Base-by-base conservation (phyloP, 108 stramenopile genomes). In the Skeletonema menzelii region DNA sequence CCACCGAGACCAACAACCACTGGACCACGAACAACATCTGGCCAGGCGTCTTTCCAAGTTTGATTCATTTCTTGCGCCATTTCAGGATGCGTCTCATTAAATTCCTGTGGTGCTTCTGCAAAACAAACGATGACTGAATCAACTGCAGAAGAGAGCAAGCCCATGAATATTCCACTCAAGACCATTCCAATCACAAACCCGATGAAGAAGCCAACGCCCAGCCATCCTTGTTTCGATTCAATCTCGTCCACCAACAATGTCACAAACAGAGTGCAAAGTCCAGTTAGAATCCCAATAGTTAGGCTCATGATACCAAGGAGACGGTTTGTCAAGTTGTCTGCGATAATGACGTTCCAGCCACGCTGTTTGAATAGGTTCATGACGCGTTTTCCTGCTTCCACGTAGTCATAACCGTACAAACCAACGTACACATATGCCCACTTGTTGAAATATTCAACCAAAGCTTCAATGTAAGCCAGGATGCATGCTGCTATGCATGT, bases 81-180 rank as follows among this genome's bases (percentile, higher is more conserved):
- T 8, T 56, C 20, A 35, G 83, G 85, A 46, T 86, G 82, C 42
- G 32, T 72, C 4, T 57, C 63, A 22, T 71, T 34, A 28, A 87
- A 65, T 27, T 73, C 72, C 26, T 59, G 49, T 13, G 83, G 78
- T 19, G 71, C 75, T 66, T 96, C 90, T 5, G 92, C 91, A 67
- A 86, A 96, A 75, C 89, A 91, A 15, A 96, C 95, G 61, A 92
- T 82, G 10, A 89, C 80, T 13, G 91, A 88, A 62, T 90, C 79
- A 8, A 84, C 87, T 10, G 91, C 91, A 65, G 84, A 83, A n/a
- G 80, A 73, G 20, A 96, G n/a, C 40, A 81, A 70, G 13, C 67
- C 58, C 56, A 80, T 55, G 34, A 85, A 65, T 24, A 84, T 28
- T 10, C 56, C 44, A 65, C 79, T 74, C n/a, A 85, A 35, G 37